Base-by-base conservation (phyloP, 192 early-diverging fungal genomes). In the Umbelopsis sp. region DNA sequence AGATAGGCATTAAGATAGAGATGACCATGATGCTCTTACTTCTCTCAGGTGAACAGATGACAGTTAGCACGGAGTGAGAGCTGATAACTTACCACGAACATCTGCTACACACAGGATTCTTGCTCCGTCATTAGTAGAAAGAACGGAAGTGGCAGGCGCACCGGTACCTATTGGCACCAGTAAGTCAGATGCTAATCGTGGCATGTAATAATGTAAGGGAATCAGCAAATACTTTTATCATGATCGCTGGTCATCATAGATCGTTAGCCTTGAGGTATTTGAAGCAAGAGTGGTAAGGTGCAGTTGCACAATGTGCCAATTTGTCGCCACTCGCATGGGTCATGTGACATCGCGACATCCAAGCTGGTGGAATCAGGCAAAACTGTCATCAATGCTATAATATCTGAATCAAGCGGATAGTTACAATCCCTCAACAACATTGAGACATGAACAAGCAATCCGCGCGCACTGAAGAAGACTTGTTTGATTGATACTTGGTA, bases 41-140 rank as follows among this genome's bases (percentile, higher is more conserved):
- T 20, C 48, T 16, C 20, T 16, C 12, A 49, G 18, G 15, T 6
- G 20, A 49, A 4, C 48, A 20, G 48, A 21, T 21, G 48, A 49
- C 15, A 49, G 15, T 6, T 20, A 10, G 15, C 0, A 49, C 2
- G 9, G 20, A 35, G 3, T 16, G 15, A 12, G 18, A 15, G 27
- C 25, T 13, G 30, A 25, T 18, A 27, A 37, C 33, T 55, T 78
- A 78, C 83, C 83, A 76, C 83, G 72, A 35, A 84, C 76, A 52
- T 84, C 83, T 27, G 83, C 83, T 5, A 84, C 83, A 48, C 83
- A 84, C 33, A 84, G 71, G 45, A 84, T 81, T 71, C 75, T 84
- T 37, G 81, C 83, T 27, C 73, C 76, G 7, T 81, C 80, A 2
- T 78, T 78, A 30, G 69, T 78, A 2, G 51, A 52, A 33, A 69